Base-by-base conservation (phyloP, 2,329 filamentous ascomycete genomes). In the Aspergillus arachidicola region DNA sequence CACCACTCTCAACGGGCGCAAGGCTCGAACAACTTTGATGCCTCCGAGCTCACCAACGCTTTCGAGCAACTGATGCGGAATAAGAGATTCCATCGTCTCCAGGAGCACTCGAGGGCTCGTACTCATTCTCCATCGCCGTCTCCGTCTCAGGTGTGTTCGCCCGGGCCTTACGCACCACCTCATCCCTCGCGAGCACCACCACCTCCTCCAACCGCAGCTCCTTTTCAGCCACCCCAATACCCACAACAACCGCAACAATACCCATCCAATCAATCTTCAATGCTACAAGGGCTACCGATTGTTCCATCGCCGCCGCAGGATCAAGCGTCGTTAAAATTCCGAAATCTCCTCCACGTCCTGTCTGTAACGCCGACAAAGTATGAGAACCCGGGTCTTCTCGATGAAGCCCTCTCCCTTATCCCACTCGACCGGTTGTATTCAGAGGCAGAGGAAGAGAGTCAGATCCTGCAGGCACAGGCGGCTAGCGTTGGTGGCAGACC, bases 381-480 rank as follows among this genome's bases (percentile, higher is more conserved):
- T 81, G 95, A 99, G 79, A 98, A 99, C 78, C 94, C 95, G 0
- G 95, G 95, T 41, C 82, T 98, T 12, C 83, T 99, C 58, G 95
- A 99, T 75, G 94, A 98, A 77, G 95, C 94, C 5, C 82, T 99
- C 21, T 88, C 91, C 65, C 88, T 89, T 43, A 92, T 99, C 56
- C 94, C 94, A 0, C 82, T 98, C 34, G 93, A 97, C 75, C 88
- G 92, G 69, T 92, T 99, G 71, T 98, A 98, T 78, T 86, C 90
- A 68, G 93, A 97, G 76, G 95, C 95, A 58, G 93, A 98, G 76
- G 94, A 98, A 76, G 94, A 98, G 79, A 89, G 87, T 68, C 93
- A 97, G 76, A 89, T 97, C 34, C 83, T 96, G 70, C 88, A 91
- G 73, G 95, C 93, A 38, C 89, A 96, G 78, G 94, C 94, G 36